A percentile compares a stretch with the other conserved stretches of the same genome.
Evolutionary conservation across 2,329 filamentous ascomycete species (phyloP).

Genomic region (Plenodomus lindquistii): DNA sequence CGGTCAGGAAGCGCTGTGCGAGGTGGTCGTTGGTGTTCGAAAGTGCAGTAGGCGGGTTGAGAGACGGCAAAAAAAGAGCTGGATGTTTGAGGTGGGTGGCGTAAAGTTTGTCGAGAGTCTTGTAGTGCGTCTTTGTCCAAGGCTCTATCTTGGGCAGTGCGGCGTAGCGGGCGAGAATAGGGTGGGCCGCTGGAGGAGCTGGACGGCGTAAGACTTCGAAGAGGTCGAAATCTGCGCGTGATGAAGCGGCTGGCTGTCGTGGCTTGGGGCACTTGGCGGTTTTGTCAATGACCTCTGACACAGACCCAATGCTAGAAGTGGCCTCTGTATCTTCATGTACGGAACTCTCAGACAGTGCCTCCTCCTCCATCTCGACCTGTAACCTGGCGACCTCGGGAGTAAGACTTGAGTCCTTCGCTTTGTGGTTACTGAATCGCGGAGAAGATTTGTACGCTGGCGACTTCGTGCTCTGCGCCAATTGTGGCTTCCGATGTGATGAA

Average conservation of each 20-base stretch:
- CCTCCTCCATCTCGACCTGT: not conserved
- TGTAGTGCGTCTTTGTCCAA: constrained; percentile 48
- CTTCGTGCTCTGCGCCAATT: constrained; percentile 20
- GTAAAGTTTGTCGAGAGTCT: constrained; percentile 43
- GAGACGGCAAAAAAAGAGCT: constrained; percentile 34
- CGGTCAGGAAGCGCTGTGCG: constrained; percentile 28
- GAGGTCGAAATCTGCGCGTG: not conserved
- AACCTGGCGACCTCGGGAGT: not conserved
- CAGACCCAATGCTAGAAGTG: constrained; percentile 1
- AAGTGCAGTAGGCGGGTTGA: constrained; percentile 19
- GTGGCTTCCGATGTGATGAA: constrained; percentile 23
- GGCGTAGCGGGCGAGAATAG: constrained; percentile 26
- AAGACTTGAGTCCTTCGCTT: not conserved
- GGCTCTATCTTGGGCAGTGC: constrained; percentile 42
- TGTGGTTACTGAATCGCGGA: constrained; percentile 9
- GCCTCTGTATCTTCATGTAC: constrained; percentile 4
- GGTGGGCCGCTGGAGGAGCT: constrained; percentile 26
- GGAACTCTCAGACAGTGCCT: constrained; percentile 2
- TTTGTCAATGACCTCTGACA: not conserved
- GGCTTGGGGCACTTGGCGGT: not conserved
- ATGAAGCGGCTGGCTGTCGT: not conserved
- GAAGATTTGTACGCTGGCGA: constrained; percentile 18
- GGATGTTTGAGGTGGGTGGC: constrained; percentile 37
- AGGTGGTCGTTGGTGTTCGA: constrained; percentile 35
- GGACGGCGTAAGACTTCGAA: not conserved